Base-by-base conservation (phyloP, 495 filamentous ascomycete genomes). In the Penicillium goetzii region DNA sequence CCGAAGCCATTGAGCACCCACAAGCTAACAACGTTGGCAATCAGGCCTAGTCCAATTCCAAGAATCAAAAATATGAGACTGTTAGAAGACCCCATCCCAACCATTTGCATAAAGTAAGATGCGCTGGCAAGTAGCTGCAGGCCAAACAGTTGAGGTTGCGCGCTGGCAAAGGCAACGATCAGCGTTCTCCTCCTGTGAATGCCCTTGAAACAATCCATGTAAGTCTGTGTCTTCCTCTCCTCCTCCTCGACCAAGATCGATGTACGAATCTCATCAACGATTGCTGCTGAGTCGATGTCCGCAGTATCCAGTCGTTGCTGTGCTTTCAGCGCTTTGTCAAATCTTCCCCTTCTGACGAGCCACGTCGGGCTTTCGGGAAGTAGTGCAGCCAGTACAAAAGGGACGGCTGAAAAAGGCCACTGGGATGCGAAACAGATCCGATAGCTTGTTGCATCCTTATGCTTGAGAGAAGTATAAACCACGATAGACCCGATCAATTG, bases 141-240 rank as follows among this genome's bases (percentile, higher is more conserved):
- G 0, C 76, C 76, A 34, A 79, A 75, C n/a, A 76, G 47, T 9
- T 70, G 62, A 0, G 76, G 74, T 2, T 76, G 32, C 2, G 70
- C 33, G 10, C 64, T 72, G 0, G 72, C 77, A 57, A 81, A 80
- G 19, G 78, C 71, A 2, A 78, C 74, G 52, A 85, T 81, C 56
- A 79, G 60, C 4, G 84, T 85, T 15, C 83, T 73, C 3, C 78
- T 74, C 7, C 70, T 68, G 49, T 84, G 76, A 8, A 73, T 71
- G 28, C 81, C 81, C 14, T 64, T 63, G 64, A 81, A 82, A 40
- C 81, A 79, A 36, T 84, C 83, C 0, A 73, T 23, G 53, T 79
- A 78, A 19, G 47, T 76, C 11, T 78, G 70, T 0, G 63, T 41
- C 2, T 30, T 47, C 4, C 49, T 59, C 34, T 66, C 59, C n/a